Base-by-base conservation (phyloP, 192 early-diverging fungal genomes). In the Chytriomyces confervae region DNA sequence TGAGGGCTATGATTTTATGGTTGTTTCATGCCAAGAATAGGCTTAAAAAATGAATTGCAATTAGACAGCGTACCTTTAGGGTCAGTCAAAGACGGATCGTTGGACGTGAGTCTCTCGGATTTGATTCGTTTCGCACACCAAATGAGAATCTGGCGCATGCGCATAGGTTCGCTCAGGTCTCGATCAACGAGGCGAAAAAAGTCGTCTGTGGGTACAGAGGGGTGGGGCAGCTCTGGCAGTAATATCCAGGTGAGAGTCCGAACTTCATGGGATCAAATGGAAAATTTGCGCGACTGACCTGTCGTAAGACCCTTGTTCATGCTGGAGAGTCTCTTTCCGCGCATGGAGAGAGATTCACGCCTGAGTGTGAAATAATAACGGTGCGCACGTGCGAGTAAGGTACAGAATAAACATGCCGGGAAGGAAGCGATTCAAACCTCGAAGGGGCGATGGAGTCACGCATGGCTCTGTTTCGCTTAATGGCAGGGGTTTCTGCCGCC, bases 171-270 rank as follows among this genome's bases (percentile, higher is more conserved):
- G 1, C 88, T 86, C 69, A 88, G 78, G 9, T 92, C 91, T 2
- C 86, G 83, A 77, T 91, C 88, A 20, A 94, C 88, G 70, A 90
- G 91, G 23, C 88, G 82, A 82, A 90, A 92, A 75, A 88, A 92
- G 64, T 92, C 89, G 2, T 74, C 53, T 5, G 89, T 51, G 11
- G 80, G 71, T 27, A 94, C 86, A 5, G 84, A 83, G 43, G 81
- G 84, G 79, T 92, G 92, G 8, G 91, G 91, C 27, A 87, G 76
- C 0, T 84, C 91, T 89, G 53, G 3, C 7, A 62, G 11, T 36
- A 4, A 36, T 1, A 36, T 36, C 36, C 36, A 27, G 36, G 50
- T 50, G 10, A 23, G 0, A 49, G 27, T 36, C 9, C 13, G 18
- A 20, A 36, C 44, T 47, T 36, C 27, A 20, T 49, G 16, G 11